Percentiles rank a stretch among this genome's conserved stretches.
These are phyloP conservation scores for Wickerhamiella nectarea DNA, from an alignment of 805 yeast species.

Conservation along the genomic window DNA sequence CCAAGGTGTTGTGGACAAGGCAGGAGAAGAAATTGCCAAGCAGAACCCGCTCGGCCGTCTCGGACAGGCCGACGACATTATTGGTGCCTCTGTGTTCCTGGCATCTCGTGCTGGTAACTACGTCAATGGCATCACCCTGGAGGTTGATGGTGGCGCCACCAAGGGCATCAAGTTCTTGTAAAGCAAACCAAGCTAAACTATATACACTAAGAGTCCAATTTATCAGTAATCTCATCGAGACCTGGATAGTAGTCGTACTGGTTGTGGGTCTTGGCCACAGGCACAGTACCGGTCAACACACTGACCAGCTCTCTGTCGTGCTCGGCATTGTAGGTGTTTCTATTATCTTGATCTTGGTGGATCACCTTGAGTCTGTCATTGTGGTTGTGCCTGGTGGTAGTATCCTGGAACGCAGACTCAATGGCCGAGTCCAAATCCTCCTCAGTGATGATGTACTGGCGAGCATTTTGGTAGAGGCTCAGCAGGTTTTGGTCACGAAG, in stretches of 20 bases:
- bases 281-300: not conserved
- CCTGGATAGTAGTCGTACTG: not conserved
- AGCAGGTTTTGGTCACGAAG: constrained; percentile 44
- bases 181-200: no score
- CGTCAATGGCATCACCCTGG: constrained; percentile 52
- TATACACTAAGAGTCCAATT: not conserved
- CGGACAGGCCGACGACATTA: constrained; percentile 48
- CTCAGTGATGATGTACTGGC: constrained; percentile 59
- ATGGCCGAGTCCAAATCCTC: constrained; percentile 46
- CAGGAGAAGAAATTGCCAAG: constrained; percentile 39
- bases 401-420: constrained; percentile 20
- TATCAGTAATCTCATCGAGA: not conserved
- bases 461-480: constrained; percentile 58
- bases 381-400: not conserved
- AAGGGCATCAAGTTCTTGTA: not conserved
- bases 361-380: not conserved
- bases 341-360: not conserved
- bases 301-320: not conserved
- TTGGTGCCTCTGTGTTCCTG: constrained; percentile 41
- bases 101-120: constrained; percentile 44
- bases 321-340: not conserved
- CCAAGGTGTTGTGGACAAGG: constrained; percentile 41
- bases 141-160: constrained; percentile 56
- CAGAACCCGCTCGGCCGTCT: constrained; percentile 52
- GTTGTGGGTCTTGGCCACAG: not conserved